phyloP scores from a whole-genome alignment of 2,329 filamentous ascomycete species.

The Delphinella strobiligena region DNA sequence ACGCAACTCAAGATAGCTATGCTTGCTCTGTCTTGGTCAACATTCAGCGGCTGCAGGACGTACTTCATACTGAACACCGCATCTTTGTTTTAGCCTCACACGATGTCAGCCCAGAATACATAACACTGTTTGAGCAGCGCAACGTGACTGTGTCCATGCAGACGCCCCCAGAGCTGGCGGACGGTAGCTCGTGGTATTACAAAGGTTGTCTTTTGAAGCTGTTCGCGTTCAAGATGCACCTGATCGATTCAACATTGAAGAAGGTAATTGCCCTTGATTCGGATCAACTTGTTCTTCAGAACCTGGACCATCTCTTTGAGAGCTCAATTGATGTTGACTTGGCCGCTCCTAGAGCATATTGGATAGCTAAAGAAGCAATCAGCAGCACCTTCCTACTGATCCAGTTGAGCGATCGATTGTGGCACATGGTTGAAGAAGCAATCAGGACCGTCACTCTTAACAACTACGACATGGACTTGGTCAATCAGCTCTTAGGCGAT shows the following conservation, averaged over 20 bases:
- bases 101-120: conserved; percentile 11
- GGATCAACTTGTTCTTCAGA: conserved; percentile 18
- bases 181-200: conserved; percentile 13
- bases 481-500: conserved; percentile 17
- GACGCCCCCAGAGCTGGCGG: conserved; percentile 12
- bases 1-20: conserved; percentile 17
- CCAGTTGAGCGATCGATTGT: conserved; percentile 15
- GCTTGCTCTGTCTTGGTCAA: conserved; percentile 20
- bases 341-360: conserved; percentile 20
- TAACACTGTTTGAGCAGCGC: conserved; percentile 9
- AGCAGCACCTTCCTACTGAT: conserved; percentile 19
- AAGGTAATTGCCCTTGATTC: conserved; percentile 17
- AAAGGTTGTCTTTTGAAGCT: conserved; percentile 18
- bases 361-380: conserved; percentile 17
- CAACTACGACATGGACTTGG: conserved; percentile 21
- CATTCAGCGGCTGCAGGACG: conserved; percentile 15
- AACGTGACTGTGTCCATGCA: conserved; percentile 13
- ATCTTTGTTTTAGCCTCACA: conserved; percentile 16
- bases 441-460: conserved; percentile 11
- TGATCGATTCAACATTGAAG: conserved; percentile 12
- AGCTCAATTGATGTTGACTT: conserved; percentile 15
- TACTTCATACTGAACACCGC: conserved; percentile 12
- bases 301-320: conserved; percentile 18
- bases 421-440: conserved; percentile 13
- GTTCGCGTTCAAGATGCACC: conserved; percentile 18